A percentile compares a stretch with the other conserved stretches of the same genome.
Conservation (phyloP, 129 eudicot species). For the Chrysanthemum makinoi region DNA sequence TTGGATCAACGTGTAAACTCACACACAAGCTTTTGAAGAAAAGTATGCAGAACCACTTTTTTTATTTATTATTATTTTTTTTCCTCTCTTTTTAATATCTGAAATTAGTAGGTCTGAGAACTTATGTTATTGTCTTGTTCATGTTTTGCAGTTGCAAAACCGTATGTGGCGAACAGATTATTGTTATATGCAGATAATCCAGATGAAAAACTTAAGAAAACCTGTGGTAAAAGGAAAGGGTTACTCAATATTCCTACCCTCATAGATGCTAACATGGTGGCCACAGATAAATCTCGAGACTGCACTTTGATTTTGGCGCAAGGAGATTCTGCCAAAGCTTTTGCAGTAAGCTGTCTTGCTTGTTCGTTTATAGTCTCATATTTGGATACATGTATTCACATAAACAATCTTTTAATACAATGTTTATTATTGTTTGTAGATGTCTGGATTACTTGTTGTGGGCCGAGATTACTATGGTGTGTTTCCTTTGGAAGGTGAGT, state of each 20-base stretch:
- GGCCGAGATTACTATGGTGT: background rate
- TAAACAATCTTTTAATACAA: background rate
- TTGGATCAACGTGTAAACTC: no score
- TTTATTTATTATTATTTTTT: no score
- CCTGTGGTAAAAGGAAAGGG: background rate
- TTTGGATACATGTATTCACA: no score
- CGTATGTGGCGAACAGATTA: background rate
- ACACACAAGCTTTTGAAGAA: no score
- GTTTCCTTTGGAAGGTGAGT: background rate
- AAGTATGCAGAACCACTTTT: no score
- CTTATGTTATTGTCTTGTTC: no score
- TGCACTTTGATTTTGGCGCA: background rate
- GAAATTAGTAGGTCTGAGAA: no score
- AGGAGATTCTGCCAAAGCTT: slow-evolving; percentile 1
- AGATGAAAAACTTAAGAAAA: no score
- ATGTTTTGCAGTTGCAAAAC: background rate
- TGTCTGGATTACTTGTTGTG: background rate
- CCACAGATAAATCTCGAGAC: background rate
- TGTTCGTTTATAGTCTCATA: no score
- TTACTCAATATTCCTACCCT: background rate
- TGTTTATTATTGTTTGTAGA: background rate
- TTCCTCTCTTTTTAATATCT: no score
- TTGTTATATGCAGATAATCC: background rate
- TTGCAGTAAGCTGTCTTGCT: background rate
- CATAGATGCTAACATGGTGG: background rate